A percentile compares a stretch with the other conserved stretches of the same genome.
These are phyloP conservation scores for Alternaria sp. DNA, from an alignment of 2,329 filamentous ascomycete genomes.

Conservation along the genomic window DNA sequence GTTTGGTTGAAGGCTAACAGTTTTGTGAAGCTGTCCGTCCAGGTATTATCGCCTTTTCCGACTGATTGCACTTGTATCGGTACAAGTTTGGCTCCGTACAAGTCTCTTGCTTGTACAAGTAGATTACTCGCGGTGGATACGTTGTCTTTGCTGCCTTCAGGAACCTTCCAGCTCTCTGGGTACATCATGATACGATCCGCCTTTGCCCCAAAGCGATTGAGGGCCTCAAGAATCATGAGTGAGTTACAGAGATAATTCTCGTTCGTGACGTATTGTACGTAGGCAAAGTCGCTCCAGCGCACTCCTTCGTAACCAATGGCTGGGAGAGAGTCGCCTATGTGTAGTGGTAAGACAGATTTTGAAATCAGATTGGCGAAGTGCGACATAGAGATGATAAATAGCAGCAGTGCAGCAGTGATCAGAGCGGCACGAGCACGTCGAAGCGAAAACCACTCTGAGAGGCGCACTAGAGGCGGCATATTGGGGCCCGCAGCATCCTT, in stretches of 20 bases:
- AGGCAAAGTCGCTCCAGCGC: background rate
- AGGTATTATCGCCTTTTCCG: background rate
- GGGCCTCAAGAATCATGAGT: constrained; percentile 52
- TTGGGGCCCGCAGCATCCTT: too few relatives aligned
- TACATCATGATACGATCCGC: constrained; percentile 16
- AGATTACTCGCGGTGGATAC: background rate
- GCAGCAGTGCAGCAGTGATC: too few relatives aligned
- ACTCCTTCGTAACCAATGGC: too few relatives aligned
- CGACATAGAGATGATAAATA: too few relatives aligned
- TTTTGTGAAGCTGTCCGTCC: constrained; percentile 1
- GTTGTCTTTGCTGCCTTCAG: background rate
- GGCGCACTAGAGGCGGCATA: too few relatives aligned
- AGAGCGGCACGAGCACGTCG: too few relatives aligned
- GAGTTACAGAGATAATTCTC: constrained; percentile 46
- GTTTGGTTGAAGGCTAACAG: background rate
- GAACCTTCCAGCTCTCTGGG: background rate
- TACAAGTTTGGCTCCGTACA: background rate
- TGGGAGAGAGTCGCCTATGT: too few relatives aligned
- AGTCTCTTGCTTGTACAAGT: background rate
- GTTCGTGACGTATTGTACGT: constrained; percentile 40
- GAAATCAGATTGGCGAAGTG: too few relatives aligned
- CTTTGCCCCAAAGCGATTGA: constrained; percentile 45
- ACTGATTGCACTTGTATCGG: background rate
- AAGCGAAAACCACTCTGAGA: too few relatives aligned
- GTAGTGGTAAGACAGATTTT: too few relatives aligned